Evolutionary conservation across 2,329 filamentous ascomycete species (phyloP), one percentile per base, ranked within the genome.

Genomic region (Colletotrichum nymphaeae): DNA sequence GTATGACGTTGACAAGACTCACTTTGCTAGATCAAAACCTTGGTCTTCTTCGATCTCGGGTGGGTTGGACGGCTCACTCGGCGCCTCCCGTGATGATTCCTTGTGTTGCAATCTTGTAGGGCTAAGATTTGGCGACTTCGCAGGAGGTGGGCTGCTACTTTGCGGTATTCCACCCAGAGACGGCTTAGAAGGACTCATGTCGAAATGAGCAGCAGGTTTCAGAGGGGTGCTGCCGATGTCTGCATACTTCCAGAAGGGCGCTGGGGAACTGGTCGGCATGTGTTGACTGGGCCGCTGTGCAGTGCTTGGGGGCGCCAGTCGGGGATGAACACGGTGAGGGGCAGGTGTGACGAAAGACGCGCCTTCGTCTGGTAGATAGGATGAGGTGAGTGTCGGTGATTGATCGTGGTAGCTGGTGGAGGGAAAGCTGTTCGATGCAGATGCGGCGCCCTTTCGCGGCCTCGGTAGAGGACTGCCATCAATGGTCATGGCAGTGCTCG

Each of bases 231-330:
- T 94, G 30, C 90, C 89, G 72, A 94, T 89, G 76, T 95, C 93
- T 53, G 93, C 92, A 81, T 94, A 97, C 81, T 94, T 95, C 94
- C 94, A 97, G 82, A 97, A 97, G 0, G 94, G 94, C 1, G 94
- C 94, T 0, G 94, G 94, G 37, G 93, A 95, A 77, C 93, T 95
- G 58, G 94, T 95, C 42, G 94, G 93, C 89, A 96, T 95, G 81
- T 95, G 94, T 78, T 95, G 93, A 79, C 93, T 95, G 11, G 94
- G 94, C 68, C 94, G 88, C 79, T 95, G 93, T 5, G 93, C 91
- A 6, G 94, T 96, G 78, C 93, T 95, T 0, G 94, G 94, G 35
- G 94, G 94, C 1, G 93, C 93, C 53, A 96, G 88, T 76, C 90
- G 90, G 35, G 94, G 94, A 74, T 94, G 91, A 73, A 94, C 91